These are phyloP conservation scores for Hibiscus syriacus DNA, from an alignment of 345 rosid species.

Conservation along the genomic window DNA sequence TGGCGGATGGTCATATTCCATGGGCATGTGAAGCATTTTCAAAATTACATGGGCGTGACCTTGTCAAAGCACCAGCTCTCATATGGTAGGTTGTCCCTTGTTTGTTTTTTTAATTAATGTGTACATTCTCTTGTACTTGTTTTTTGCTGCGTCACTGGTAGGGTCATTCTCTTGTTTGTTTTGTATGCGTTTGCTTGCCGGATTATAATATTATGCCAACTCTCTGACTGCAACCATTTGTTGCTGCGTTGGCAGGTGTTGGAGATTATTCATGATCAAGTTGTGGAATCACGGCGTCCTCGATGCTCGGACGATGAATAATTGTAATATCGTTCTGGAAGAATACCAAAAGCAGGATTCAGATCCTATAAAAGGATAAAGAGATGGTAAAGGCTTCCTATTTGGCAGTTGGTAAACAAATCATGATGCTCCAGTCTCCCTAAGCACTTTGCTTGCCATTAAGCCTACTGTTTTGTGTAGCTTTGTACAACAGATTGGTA, in stretches of 20 bases:
- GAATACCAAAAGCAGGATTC: constrained; percentile 30
- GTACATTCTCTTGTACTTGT: not conserved
- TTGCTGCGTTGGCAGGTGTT: constrained; percentile 48
- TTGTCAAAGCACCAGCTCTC: constrained; percentile 57
- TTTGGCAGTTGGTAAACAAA: not conserved
- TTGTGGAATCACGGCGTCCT: constrained; percentile 70
- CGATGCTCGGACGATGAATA: constrained; percentile 56
- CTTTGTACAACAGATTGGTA: not conserved
- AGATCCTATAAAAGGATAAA: constrained; percentile 24
- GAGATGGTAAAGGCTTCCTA: not conserved
- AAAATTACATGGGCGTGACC: constrained; percentile 59
- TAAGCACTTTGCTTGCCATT: not conserved
- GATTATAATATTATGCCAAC: too few relatives aligned
- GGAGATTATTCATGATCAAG: constrained; percentile 71
- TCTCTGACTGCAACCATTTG: too few relatives aligned
- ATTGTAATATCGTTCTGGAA: constrained; percentile 49
- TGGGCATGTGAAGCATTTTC: constrained; percentile 99
- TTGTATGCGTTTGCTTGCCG: too few relatives aligned
- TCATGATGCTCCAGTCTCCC: too few relatives aligned
- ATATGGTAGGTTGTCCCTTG: constrained; percentile 41
- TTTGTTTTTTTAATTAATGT: not conserved
- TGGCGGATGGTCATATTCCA: constrained; percentile 95
- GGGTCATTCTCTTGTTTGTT: not conserved
- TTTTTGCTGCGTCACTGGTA: not conserved
- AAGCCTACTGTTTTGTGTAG: not conserved